Evolutionary conservation across 768 basidiomycete species (phyloP).

Genomic region (Psilocybe tampanensis): DNA sequence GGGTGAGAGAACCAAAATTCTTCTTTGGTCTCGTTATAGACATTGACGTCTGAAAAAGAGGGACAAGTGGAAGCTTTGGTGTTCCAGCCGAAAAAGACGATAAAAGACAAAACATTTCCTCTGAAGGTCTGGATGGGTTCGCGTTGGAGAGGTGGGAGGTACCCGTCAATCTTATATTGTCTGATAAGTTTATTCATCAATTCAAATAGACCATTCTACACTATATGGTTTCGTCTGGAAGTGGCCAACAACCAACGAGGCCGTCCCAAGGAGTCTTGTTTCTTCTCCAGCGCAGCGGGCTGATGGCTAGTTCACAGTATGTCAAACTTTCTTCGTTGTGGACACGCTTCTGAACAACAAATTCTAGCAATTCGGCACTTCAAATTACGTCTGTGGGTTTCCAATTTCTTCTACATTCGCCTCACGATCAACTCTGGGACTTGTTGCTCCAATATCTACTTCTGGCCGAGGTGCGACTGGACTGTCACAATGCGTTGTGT

Average conservation of each 20-base stretch:
- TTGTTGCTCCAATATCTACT: conserved; percentile 88
- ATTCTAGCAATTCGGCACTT: conserved; percentile 51
- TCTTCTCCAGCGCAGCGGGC: conserved; percentile 78
- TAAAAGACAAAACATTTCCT: conserved; percentile 51
- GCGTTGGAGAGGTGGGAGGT: conserved; percentile 94
- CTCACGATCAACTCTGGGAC: conserved; percentile 96
- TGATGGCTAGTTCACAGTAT: conserved; percentile 80
- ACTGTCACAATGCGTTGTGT: conserved; percentile 14
- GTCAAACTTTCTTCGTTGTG: conserved; percentile 21
- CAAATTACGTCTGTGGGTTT: conserved; percentile 95
- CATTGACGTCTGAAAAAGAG: conserved; percentile 42
- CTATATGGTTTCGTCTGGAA: conserved; percentile 95
- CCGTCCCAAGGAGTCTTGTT: conserved; percentile 86
- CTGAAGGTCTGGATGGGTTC: conserved; percentile 74
- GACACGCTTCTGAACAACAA: conserved; percentile 11
- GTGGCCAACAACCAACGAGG: conserved; percentile 70
- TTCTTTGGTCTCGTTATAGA: neutral
- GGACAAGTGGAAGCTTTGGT: conserved; percentile 82
- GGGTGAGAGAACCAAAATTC: conserved; percentile 50
- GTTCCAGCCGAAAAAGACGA: conserved; percentile 69
- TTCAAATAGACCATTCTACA: conserved; percentile 83
- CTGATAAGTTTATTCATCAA: neutral
- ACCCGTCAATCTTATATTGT: conserved; percentile 18
- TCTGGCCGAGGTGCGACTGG: conserved; percentile 69
- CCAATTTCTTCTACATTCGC: conserved; percentile 93